Base-by-base conservation (phyloP, 179 eudicot genomes). In the Actinidia arguta region DNA sequence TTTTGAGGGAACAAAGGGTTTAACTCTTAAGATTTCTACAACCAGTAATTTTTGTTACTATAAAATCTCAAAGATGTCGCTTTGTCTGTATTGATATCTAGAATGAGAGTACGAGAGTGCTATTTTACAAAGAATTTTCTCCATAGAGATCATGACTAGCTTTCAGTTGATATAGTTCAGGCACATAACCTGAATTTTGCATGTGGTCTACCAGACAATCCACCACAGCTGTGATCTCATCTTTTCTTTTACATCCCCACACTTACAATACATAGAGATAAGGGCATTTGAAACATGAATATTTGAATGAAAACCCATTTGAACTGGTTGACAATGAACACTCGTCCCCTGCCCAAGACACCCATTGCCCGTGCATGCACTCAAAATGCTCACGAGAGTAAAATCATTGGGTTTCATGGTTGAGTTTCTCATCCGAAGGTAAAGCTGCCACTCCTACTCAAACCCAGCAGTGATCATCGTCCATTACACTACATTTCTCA, bases 401-500 rank as follows among this genome's bases (percentile, higher is more conserved):
- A 82, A 87, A 69, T 88, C 89, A 86, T 91, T 90, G n/a, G 92
- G 88, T 72, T 86, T 80, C 50, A 82, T 46, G 16, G 62, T 54
- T 72, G 82, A 84, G 31, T 31, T 83, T 76, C 88, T 88, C 94
- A 92, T 90, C 66, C 61, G 75, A 54, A 4, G 76, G 68, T 85
- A 92, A 54, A 90, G 85, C 51, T 81, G 83, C 78, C 61, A 83
- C 14, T 82, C 88, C 22, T 81, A 87, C 0, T 91, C 91, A 82
- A 84, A 89, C 48, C 89, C 93, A 44, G 84, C 81, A 36, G 89
- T 88, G 22, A 92, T 86, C 42, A 91, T 87, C 64, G 92, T 92
- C 93, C 94, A 92, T 6, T 92, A 89, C 17, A 90, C 93, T 17
- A 90, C 85, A 86, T 92, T 92, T 84, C 79, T 90, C 72, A 77